These are phyloP conservation scores for Didymella pinodella DNA, from an alignment of 2,329 filamentous ascomycete species.

Conservation along the genomic window DNA sequence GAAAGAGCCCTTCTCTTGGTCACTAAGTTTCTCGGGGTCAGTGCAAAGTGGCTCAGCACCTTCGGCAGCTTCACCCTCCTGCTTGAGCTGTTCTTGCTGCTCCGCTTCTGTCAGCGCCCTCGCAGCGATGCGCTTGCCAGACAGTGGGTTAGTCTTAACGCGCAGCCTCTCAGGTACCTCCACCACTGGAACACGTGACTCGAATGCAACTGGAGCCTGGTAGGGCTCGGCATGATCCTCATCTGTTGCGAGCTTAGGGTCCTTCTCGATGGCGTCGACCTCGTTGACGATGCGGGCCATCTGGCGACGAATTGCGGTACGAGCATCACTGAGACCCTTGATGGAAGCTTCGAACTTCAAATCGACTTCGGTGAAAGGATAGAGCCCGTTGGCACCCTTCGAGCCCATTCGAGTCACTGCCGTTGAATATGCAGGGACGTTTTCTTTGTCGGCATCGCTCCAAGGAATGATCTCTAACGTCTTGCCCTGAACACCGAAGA, in stretches of 20 bases:
- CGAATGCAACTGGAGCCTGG: not conserved
- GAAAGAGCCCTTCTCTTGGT: too few relatives aligned
- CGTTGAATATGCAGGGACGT: not conserved
- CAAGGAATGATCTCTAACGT: conserved; percentile 1
- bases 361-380: not conserved
- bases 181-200: not conserved
- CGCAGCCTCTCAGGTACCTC: conserved; percentile 1
- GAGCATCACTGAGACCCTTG: conserved; percentile 11
- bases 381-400: not conserved
- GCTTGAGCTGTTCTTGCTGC: not conserved
- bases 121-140: too few relatives aligned
- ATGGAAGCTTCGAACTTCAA: conserved; percentile 6
- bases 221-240: conserved; percentile 2
- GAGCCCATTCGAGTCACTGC: not conserved
- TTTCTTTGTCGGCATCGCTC: conserved; percentile 1
- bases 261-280: conserved; percentile 7
- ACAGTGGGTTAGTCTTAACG: not conserved
- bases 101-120: not conserved
- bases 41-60: too few relatives aligned
- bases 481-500: not conserved
- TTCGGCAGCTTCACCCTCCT: not conserved
- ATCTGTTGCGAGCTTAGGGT: conserved; percentile 4
- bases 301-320: conserved; percentile 1
- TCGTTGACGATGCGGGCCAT: conserved; percentile 12
- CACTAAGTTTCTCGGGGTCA: not conserved